Evolutionary conservation across 331 rosid species (phyloP), one percentile per base, ranked within the genome.

Genomic region (Malus hybrid): DNA sequence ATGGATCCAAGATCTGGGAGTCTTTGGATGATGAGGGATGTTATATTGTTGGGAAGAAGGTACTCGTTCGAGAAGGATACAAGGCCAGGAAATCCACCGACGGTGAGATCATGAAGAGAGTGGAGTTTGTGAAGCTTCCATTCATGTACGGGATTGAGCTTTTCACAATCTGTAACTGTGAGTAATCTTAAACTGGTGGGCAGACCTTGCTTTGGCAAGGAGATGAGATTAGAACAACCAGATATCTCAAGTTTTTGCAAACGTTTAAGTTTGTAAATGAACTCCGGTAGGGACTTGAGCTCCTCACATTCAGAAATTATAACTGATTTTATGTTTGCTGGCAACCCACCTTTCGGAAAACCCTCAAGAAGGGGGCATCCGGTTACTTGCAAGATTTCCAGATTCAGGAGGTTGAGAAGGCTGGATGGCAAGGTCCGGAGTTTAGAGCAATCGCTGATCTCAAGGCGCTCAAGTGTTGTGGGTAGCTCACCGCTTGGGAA

Each of bases 1-100:
- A 71, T n/a, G 20, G 75, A 71, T 71, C 57, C 65, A 55, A 71
- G 75, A 55, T 55, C 52, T 19, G 75, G 75, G 75, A 71, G n/a
- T 33, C 52, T 55, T 32, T 55, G 52, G 46, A 71, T 20, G 50
- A 6, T 4, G n/a, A 71, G 63, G 22, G 5, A 55, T 6, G 75
- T 71, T 55, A 55, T 6, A 53, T 1, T 32, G 33, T 13, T 0
- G 13, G 75, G 75, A 71, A 71, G 53, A 55, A 20, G 65, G 15
- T 0, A 71, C 16, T 53, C 65, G 34, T 20, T 20, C 2, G 52
- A 55, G 57, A 71, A 55, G 13, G 65, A 71, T 20, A 30, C 44
- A 2, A 55, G 65, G 20, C 75, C 52, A 33, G 52, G 65, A 71
- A 71, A 71, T 55, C 75, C 75, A 33, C 75, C 75, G 2, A 32